Base-by-base conservation (phyloP, 1,284 basidiomycete genomes). In the Ceratobasidium sp. region DNA sequence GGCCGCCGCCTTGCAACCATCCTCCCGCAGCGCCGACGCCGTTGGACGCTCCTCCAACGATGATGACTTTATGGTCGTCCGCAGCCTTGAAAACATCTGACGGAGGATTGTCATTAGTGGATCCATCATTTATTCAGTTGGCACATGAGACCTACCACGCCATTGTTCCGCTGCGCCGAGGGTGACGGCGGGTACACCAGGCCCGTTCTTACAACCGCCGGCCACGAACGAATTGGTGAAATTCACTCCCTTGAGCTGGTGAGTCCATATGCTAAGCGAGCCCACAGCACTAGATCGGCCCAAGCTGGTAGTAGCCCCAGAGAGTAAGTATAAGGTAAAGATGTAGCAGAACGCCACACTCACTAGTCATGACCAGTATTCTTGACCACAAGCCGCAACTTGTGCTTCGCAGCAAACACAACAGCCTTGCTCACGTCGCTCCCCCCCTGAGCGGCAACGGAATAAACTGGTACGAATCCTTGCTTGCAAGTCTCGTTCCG, bases 351-450 rank as follows among this genome's bases (percentile, higher is more conserved):
- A 31, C 2, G 5, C 37, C n/a, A 51, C 19, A 49, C 49, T 49
- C 71, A 74, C 71, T 53, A 63, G 63, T 61, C 81, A 59, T 75
- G 83, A 81, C 85, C 85, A 0, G 85, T 86, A 73, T 84, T 85
- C 78, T 86, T 87, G 22, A 87, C 79, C 0, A 84, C 84, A 0
- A 86, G 74, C 3, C 83, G 83, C 24, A 87, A 78, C 75, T 84
- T 83, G 72, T 85, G 79, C 34, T 80, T 74, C 5, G 75, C 80
- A 0, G 83, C 84, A 77, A 86, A 85, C 27, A 79, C 79, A 24
- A 86, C 81, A 5, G 84, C 84, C 27, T 81, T 82, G 76, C 84
- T 82, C 4, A 87, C 77, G 74, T 84, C 84, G 27, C 53, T 75
- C 6, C 79, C 79, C 0, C 74, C 79, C 5, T 81, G 80, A 1